phyloP scores from a whole-genome alignment of 164 flowering plant genomes.

The Aristolochia fimbriata region DNA sequence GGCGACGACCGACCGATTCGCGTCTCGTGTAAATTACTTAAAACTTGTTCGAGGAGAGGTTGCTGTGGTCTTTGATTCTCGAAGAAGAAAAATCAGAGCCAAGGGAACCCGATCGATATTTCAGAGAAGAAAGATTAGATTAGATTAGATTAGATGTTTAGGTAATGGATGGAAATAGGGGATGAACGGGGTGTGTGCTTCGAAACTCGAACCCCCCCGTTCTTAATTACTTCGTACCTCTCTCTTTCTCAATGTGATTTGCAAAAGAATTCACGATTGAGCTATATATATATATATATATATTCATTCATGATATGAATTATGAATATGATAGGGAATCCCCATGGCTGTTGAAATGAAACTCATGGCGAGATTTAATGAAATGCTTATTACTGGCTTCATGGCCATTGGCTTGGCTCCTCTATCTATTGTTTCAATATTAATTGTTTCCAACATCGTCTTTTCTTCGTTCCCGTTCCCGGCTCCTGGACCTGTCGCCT shows the following conservation, averaged over 20 bases:
- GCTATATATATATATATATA: neutral
- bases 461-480: no score
- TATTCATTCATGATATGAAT: no score
- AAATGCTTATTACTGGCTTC: neutral
- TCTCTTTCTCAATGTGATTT: neutral
- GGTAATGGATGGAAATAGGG: no score
- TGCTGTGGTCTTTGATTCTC: neutral
- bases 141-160: neutral
- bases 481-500: no score
- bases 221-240: no score
- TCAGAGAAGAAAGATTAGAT: neutral
- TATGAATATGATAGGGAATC: conserved; percentile 27
- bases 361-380: conserved; percentile 33
- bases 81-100: neutral
- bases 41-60: neutral
- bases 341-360: conserved; percentile 26
- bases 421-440: no score
- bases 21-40: neutral
- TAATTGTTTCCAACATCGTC: no score
- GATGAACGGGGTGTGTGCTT: no score
- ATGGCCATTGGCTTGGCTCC: no score
- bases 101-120: neutral
- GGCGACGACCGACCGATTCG: neutral
- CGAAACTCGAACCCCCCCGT: no score
- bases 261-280: conserved; percentile 1